Evolutionary conservation across 306 rosid species (phyloP).

Genomic region (Sesbania bispinosa): DNA sequence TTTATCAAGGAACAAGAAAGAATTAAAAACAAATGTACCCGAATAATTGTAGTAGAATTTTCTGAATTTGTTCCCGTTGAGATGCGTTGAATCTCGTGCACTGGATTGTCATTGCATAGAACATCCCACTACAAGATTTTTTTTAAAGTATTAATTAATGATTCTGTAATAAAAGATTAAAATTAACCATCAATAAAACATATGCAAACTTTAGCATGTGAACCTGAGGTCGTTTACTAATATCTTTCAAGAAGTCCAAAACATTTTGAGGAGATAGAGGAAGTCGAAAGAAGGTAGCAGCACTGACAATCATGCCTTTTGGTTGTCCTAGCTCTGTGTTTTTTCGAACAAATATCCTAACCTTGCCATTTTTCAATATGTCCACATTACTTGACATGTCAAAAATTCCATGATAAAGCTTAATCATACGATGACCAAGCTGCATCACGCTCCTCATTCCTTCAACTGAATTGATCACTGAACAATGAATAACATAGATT

Average conservation of each 20-base stretch:
- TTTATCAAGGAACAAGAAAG: not conserved
- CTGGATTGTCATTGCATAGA: conserved; percentile 38
- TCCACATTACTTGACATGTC: conserved; percentile 45
- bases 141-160: not conserved
- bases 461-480: conserved; percentile 36
- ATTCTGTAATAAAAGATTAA: not conserved
- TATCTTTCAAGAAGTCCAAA: conserved; percentile 47
- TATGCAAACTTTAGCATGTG: not conserved
- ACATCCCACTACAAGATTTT: conserved; percentile 58
- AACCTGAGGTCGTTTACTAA: conserved; percentile 49
- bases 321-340: conserved; percentile 39
- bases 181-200: not conserved
- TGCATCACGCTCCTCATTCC: conserved; percentile 47
- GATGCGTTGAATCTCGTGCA: conserved; percentile 40
- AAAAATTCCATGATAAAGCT: conserved; percentile 40
- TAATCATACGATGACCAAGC: conserved; percentile 58
- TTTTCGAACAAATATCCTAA: conserved; percentile 40
- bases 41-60: conserved; percentile 45
- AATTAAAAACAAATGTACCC: conserved; percentile 34
- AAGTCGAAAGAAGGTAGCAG: conserved; percentile 60
- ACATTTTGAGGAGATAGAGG: conserved; percentile 36
- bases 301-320: conserved; percentile 39
- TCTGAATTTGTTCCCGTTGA: conserved; percentile 41
- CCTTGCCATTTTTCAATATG: conserved; percentile 35
- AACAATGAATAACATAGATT: not conserved